A percentile compares a stretch with the other conserved stretches of the same genome.
Evolutionary conservation across 371 early-diverging fungal species (phyloP).

Genomic region (Batkoa obscura): DNA sequence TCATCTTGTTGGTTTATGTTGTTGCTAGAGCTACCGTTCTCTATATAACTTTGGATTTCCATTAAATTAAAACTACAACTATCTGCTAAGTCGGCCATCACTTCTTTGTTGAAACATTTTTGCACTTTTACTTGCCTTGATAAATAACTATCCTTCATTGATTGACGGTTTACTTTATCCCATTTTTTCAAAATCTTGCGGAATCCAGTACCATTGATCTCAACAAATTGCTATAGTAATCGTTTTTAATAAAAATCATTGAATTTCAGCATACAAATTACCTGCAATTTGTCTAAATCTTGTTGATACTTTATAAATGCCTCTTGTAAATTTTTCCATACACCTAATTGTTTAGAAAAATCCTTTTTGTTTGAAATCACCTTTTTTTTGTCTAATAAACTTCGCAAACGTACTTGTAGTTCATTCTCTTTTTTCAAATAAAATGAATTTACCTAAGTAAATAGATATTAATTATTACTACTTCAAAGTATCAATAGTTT

Average conservation of each 20-base stretch:
- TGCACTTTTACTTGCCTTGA: slow-evolving; percentile 87
- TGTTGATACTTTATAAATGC: slow-evolving; percentile 78
- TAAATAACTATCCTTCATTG: slow-evolving; percentile 86
- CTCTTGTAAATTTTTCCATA: slow-evolving; percentile 51
- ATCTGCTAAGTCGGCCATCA: slow-evolving; percentile 74
- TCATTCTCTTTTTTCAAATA: slow-evolving; percentile 63
- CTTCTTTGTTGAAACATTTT: slow-evolving; percentile 83
- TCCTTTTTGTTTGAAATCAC: slow-evolving; percentile 32
- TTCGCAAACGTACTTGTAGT: slow-evolving; percentile 49
- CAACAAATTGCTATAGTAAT: slow-evolving; percentile 64
- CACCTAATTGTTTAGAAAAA: slow-evolving; percentile 31
- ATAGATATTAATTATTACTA: neutral
- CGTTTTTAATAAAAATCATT: neutral
- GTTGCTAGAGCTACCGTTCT: slow-evolving; percentile 13
- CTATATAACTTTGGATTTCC: slow-evolving; percentile 31
- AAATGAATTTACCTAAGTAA: slow-evolving; percentile 51
- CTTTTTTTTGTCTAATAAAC: slow-evolving; percentile 62
- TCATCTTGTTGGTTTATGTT: too few relatives aligned
- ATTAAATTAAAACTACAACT: slow-evolving; percentile 41
- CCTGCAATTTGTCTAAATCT: slow-evolving; percentile 85
- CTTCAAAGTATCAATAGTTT: neutral
- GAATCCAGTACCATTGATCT: slow-evolving; percentile 87
- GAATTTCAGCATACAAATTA: slow-evolving; percentile 11
- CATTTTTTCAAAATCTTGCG: slow-evolving; percentile 94
- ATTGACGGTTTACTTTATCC: slow-evolving; percentile 90